Percentiles rank a stretch among this genome's conserved stretches.
Conservation (phyloP, 164 flowering plant species). For the Amborella trichopoda region DNA sequence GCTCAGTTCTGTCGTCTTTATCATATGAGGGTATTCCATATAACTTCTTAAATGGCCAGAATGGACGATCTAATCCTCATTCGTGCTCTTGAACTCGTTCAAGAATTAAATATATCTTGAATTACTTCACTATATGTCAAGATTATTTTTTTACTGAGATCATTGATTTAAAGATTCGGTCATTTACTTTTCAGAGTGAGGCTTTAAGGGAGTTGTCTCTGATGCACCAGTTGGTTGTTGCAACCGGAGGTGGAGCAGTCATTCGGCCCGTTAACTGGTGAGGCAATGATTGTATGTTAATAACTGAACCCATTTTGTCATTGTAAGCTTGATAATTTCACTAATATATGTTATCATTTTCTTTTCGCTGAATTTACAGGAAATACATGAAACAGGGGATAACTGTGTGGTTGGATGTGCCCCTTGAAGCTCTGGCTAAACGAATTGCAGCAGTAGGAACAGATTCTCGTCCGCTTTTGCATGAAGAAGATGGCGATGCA, state of each 20-base stretch:
- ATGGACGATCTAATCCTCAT: too few species aligned
- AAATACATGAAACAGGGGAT: constrained; percentile 72
- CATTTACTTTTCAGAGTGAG: constrained; percentile 41
- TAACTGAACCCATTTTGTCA: background rate
- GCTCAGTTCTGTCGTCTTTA: too few species aligned
- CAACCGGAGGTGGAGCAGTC: constrained; percentile 97
- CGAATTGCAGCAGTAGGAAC: constrained; percentile 86
- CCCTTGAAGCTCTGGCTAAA: constrained; percentile 75
- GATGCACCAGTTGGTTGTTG: constrained; percentile 64
- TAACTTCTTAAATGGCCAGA: too few species aligned
- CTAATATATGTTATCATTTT: background rate
- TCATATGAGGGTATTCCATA: too few species aligned
- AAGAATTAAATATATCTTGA: too few species aligned
- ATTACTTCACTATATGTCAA: too few species aligned
- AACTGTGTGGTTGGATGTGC: constrained; percentile 89
- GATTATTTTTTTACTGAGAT: too few species aligned
- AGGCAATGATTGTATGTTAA: background rate
- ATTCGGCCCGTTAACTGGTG: constrained; percentile 73
- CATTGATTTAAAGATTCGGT: too few species aligned
- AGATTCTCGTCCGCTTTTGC: constrained; percentile 82
- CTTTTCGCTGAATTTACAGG: constrained; percentile 31
- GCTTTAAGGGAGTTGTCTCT: constrained; percentile 44
- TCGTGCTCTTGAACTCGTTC: too few species aligned
- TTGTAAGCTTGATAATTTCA: background rate
- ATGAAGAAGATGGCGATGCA: constrained; percentile 63